Evolutionary conservation across 2,329 filamentous ascomycete genomes (phyloP), one percentile per base, ranked within the genome.

Genomic region (Endocalyx cinctus): DNA sequence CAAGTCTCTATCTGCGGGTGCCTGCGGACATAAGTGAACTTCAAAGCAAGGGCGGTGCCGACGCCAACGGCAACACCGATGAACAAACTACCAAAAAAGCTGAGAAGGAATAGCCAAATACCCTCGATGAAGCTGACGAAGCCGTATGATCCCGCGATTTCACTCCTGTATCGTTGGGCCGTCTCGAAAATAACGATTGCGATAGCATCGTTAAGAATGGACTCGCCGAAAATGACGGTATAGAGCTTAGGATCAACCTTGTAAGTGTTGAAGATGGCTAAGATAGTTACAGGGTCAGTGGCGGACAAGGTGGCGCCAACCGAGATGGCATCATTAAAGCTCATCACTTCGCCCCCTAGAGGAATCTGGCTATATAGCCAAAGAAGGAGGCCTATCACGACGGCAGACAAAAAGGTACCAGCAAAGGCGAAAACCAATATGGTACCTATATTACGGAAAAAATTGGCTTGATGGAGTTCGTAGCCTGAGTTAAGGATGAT

Each of bases 111-210:
- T 51, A 94, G 84, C 33, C 92, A 90, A 34, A 92, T 83, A 55
- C 86, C 90, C 60, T 94, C 88, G 46, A 98, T 84, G 42, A 97
- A 71, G 59, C 84, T 92, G 45, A 92, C 62, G 32, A 94, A 66
- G 17, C 85, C 87, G 34, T 94, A 71, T 43, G 80, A 79, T 11
- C 76, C 72, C n/a, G 75, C 74, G 18, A 79, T 75, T 17, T 83
- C 85, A 42, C 82, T 81, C 57, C 82, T 88, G 61, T 96, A 95
- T 58, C 86, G 84, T 59, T 96, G 90, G 10, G 92, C 92, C 5
- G 92, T 96, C 66, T 98, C 90, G 63, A 98, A 98, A 48, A 98
- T 79, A 54, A 98, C 92, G 60, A 98, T 98, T 45, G 92, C 92
- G 54, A 98, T 90, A 27, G 92, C 92, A 67, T 98, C 92, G 59